These are phyloP conservation scores for Tricholoma sp. DNA, from an alignment of 768 basidiomycete genomes.

Conservation along the genomic window DNA sequence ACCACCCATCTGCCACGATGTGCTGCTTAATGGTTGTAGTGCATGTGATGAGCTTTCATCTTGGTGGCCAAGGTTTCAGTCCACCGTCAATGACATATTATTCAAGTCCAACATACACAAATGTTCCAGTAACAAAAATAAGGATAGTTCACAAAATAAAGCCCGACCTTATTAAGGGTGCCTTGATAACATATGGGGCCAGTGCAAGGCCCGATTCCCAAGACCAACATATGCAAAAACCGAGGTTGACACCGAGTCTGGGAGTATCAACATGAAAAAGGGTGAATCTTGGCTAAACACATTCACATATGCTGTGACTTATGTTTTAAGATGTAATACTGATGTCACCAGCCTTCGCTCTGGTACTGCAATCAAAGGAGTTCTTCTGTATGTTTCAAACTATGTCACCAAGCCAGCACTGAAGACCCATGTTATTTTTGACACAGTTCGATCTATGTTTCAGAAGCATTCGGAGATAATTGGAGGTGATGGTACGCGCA, in stretches of 20 bases:
- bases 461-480: no score
- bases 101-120: background rate
- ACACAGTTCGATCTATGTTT: no score
- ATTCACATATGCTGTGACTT: background rate
- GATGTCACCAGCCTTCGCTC: no score
- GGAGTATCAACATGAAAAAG: background rate
- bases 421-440: no score
- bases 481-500: no score
- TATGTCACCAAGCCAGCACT: no score
- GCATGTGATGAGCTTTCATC: background rate
- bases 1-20: background rate
- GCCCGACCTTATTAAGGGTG: background rate
- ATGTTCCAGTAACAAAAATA: background rate
- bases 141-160: background rate
- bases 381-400: no score
- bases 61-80: no score
- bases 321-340: no score
- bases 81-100: no score
- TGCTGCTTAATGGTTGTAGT: background rate
- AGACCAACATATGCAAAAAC: background rate
- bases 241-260: background rate
- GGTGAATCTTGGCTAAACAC: background rate
- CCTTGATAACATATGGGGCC: background rate
- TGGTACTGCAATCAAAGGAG: no score
- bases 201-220: background rate